Evolutionary conservation across 371 early-diverging fungal species (phyloP), one percentile per base, ranked within the genome.

Genomic region (Mucor piriformis): DNA sequence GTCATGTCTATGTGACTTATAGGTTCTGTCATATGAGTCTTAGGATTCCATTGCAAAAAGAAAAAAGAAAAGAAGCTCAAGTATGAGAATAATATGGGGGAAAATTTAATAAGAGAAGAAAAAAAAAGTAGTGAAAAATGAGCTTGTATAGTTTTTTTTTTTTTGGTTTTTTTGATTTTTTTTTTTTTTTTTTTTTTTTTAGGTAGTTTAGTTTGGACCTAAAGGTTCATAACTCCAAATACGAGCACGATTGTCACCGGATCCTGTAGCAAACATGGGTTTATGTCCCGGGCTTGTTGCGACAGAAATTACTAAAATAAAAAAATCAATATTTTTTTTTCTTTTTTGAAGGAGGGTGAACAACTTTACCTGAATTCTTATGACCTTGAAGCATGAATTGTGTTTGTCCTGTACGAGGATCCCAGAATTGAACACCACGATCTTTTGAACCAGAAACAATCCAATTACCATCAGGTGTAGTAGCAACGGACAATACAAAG

Each of bases 311-410:
- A 98, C 97, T 88, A 59, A 49, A 47, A 44, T 35, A 29, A 61
- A 42, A 21, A 21, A 18, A 46, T 3, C 12, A 12, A 38, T n/a
- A 12, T 29, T 21, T 35, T 15, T n/a, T n/a, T n/a, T n/a, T n/a
- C n/a, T n/a, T n/a, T n/a, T n/a, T n/a, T n/a, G n/a, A n/a, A n/a
- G n/a, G n/a, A n/a, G n/a, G n/a, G n/a, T n/a, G n/a, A n/a, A n/a
- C 10, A 18, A 18, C 18, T 3, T 61, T 78, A 91, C 91, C 91
- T 54, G 96, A 95, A 74, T 97, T 97, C 75, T 96, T 95, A 70
- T 98, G 99, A 40, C 99, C 99, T 69, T 94, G 95, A 59, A 98
- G 82, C 92, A 95, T 92, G 63, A 95, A 93, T 74, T 92, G 92
- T 27, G 89, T 87, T 54, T 87, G 84, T 21, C 83, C 86, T 3